A percentile compares a stretch with the other conserved stretches of the same genome.
Evolutionary conservation across 192 early-diverging fungal genomes (phyloP).

Genomic region (Lobosporangium transversale): DNA sequence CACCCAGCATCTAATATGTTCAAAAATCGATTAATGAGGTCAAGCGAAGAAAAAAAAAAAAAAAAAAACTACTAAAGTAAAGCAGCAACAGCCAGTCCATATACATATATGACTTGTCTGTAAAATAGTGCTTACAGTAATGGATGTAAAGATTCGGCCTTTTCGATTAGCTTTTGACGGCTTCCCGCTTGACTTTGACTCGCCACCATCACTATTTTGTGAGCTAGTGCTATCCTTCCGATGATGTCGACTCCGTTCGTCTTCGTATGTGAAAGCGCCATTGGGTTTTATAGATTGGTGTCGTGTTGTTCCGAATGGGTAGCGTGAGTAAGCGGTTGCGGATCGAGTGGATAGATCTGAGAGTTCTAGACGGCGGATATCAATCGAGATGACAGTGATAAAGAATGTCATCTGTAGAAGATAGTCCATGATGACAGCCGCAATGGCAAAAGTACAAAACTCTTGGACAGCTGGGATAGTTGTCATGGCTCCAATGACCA

Average conservation of each 20-base stretch:
- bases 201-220: conserved; percentile 21
- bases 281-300: conserved; percentile 11
- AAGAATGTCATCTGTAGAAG: conserved; percentile 86
- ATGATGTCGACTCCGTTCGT: conserved; percentile 3
- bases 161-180: conserved; percentile 11
- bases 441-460: conserved; percentile 76
- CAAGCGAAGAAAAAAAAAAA: background rate
- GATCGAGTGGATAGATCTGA: conserved; percentile 35
- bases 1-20: conserved; percentile 30
- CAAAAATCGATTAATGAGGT: background rate
- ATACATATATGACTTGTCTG: too few species aligned
- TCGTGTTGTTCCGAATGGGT: conserved; percentile 27
- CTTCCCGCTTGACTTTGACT: conserved; percentile 3
- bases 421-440: conserved; percentile 79
- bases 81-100: too few species aligned
- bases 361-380: conserved; percentile 78
- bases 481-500: conserved; percentile 67
- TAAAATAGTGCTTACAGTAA: conserved; percentile 22
- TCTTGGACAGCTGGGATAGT: conserved; percentile 73
- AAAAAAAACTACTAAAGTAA: too few species aligned
- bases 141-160: conserved; percentile 43
- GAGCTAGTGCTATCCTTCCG: conserved; percentile 20
- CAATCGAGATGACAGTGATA: conserved; percentile 80
- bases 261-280: background rate
- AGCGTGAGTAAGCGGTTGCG: conserved; percentile 15